These are phyloP conservation scores for Globisporangium spinosum DNA, from an alignment of 352 stramenopile genomes.

Conservation along the genomic window DNA sequence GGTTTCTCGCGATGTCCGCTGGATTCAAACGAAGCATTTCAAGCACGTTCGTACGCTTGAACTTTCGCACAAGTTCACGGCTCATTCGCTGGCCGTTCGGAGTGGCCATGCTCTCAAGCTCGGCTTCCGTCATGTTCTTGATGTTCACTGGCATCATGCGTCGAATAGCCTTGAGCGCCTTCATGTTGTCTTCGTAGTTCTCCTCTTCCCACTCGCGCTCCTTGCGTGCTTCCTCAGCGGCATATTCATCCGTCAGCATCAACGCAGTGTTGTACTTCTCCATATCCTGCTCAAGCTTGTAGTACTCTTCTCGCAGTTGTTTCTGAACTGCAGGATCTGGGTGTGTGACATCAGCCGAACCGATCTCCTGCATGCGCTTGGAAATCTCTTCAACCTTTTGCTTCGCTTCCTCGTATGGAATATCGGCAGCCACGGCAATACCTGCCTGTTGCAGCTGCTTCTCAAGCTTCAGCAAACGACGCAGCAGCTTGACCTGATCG, in stretches of 20 bases:
- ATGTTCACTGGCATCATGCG: constrained; percentile 92
- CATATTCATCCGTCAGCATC: constrained; percentile 91
- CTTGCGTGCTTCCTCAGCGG: constrained; percentile 86
- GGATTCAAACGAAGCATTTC: constrained; percentile 87
- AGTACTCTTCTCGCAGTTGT: constrained; percentile 90
- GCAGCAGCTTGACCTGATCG: constrained; percentile 76
- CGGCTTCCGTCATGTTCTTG: constrained; percentile 88
- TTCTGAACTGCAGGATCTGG: constrained; percentile 78
- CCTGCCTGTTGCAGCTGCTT: constrained; percentile 80
- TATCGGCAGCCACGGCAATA: constrained; percentile 90
- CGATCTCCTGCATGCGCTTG: constrained; percentile 91
- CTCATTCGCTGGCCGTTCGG: constrained; percentile 79
- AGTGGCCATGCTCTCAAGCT: constrained; percentile 60
- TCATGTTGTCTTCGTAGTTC: constrained; percentile 82
- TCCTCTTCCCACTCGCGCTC: constrained; percentile 91
- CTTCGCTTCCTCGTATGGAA: constrained; percentile 91
- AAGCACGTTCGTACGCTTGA: constrained; percentile 91
- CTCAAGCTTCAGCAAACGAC: constrained; percentile 78
- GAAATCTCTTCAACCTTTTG: constrained; percentile 89
- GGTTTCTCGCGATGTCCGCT: constrained; percentile 83
- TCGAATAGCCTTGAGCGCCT: constrained; percentile 86
- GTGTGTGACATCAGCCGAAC: constrained; percentile 87
- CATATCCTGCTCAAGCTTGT: constrained; percentile 91
- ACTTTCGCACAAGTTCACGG: constrained; percentile 84
- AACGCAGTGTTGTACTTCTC: constrained; percentile 92